A percentile compares a stretch with the other conserved stretches of the same genome.
These are phyloP conservation scores for Taiwanofungus camphoratus DNA, from an alignment of 1,284 basidiomycete genomes.

Conservation along the genomic window DNA sequence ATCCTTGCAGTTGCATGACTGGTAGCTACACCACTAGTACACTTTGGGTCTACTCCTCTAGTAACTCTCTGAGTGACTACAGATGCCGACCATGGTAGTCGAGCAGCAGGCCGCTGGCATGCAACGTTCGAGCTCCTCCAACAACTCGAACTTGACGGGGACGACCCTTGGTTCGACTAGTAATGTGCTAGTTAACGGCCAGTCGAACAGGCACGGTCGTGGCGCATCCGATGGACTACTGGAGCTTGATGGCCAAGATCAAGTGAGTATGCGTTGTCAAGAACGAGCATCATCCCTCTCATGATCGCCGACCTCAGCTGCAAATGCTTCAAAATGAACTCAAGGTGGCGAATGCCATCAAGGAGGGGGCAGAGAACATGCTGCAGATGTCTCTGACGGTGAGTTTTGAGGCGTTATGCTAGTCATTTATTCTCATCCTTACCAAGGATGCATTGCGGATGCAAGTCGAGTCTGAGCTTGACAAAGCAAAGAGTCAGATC, in stretches of 20 bases:
- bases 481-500: constrained; percentile 68
- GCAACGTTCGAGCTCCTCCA: too few species aligned
- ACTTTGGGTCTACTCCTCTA: too few species aligned
- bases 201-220: too few species aligned
- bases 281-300: background rate
- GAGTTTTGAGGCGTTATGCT: constrained; percentile 18
- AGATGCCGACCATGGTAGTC: too few species aligned
- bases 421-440: constrained; percentile 1
- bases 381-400: constrained; percentile 64
- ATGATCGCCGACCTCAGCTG: constrained; percentile 37
- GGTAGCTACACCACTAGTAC: too few species aligned
- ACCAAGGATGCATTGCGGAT: constrained; percentile 55
- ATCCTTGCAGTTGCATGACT: too few species aligned
- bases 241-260: constrained; percentile 3
- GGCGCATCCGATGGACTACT: background rate
- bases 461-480: constrained; percentile 74
- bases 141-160: too few species aligned
- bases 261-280: constrained; percentile 1
- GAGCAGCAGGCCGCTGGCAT: too few species aligned
- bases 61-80: too few species aligned
- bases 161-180: too few species aligned
- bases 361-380: constrained; percentile 82
- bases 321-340: constrained; percentile 62
- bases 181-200: too few species aligned
- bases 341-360: constrained; percentile 70